phyloP scores from a whole-genome alignment of 139 green algal genomes.

The Monoraphidium neglectum region DNA sequence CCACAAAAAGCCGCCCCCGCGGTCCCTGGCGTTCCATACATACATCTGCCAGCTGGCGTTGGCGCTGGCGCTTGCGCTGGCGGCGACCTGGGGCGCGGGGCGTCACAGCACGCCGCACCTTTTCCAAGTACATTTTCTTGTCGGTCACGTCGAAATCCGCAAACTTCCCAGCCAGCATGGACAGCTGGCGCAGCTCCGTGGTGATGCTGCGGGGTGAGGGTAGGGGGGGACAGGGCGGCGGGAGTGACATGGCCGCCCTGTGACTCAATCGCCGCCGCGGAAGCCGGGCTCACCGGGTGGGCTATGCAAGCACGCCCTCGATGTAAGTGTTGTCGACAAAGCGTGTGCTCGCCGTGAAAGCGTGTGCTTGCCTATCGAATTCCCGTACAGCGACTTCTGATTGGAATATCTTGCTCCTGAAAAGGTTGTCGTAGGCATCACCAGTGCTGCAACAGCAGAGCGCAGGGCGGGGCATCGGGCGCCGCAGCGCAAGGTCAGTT shows the following conservation, averaged over 20 bases:
- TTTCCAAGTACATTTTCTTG: slow-evolving; percentile 54
- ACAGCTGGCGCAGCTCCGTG: slow-evolving; percentile 30
- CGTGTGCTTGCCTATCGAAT: slow-evolving; percentile 17
- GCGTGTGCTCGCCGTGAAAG: background rate
- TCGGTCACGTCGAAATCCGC: slow-evolving; percentile 51
- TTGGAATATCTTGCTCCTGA: slow-evolving; percentile 27
- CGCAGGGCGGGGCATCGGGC: too few species aligned
- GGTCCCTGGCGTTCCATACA: too few species aligned
- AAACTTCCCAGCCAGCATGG: slow-evolving; percentile 46
- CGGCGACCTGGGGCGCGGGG: too few species aligned
- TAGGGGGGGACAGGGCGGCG: background rate
- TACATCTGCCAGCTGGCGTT: too few species aligned
- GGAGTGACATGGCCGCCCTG: background rate
- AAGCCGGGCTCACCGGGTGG: background rate
- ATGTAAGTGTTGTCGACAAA: background rate
- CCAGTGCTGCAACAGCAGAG: slow-evolving; percentile 1
- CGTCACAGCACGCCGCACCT: slow-evolving; percentile 16
- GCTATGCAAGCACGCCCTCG: background rate
- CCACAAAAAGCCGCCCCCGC: too few species aligned
- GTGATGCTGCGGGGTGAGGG: slow-evolving; percentile 21
- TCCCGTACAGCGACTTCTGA: slow-evolving; percentile 25
- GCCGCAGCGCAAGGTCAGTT: too few species aligned
- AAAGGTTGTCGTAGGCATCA: slow-evolving; percentile 32
- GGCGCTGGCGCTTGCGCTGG: too few species aligned
- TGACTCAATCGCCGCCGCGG: background rate